Evolutionary conservation across 768 basidiomycete genomes (phyloP), one percentile per base, ranked within the genome.

Genomic region (Hypsizygus marmoreus): DNA sequence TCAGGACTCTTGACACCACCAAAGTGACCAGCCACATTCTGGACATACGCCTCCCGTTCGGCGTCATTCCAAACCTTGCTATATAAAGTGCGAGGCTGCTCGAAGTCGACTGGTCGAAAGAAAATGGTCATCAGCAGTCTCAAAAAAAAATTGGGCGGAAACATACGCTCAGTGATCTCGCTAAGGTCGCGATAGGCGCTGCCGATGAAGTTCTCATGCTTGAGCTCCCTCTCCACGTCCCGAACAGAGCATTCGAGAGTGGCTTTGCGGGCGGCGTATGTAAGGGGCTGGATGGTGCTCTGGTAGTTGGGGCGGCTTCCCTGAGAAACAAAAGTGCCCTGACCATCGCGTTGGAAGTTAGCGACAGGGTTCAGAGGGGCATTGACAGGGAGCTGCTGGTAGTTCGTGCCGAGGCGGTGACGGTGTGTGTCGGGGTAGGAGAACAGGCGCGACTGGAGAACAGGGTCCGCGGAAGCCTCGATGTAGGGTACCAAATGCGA

Each of bases 341-440:
- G 45, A 16, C 94, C 95, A 57, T 89, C 93, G 33, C 94, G 88
- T 70, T 95, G 92, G 88, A 95, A 95, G 80, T 95, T 94, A 50
- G 81, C 77, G 43, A 90, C 72, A 4, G 85, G 87, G 40, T 69
- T 72, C 38, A 87, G 62, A 1, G 92, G 87, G 4, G 82, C 76
- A 65, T 97, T 97, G 62, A 94, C 86, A 1, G 94, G 93, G 8
- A 97, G 72, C 59, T 95, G 88, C 59, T 85, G 77, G 71, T 91
- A 88, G 73, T 91, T 91, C 43, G 61, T 55, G 28, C 89, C 89
- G 24, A 91, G 84, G 62, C 89, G 86, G 70, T 91, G 84, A 47
- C 88, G 86, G 63, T 91, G 88, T 28, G 89, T 90, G 61, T 91
- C 89, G 3, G 87, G 86, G 75, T 98, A 98, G 4, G 91, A 91